Evolutionary conservation across 345 rosid genomes (phyloP).

Genomic region (Jatropha curcas): DNA sequence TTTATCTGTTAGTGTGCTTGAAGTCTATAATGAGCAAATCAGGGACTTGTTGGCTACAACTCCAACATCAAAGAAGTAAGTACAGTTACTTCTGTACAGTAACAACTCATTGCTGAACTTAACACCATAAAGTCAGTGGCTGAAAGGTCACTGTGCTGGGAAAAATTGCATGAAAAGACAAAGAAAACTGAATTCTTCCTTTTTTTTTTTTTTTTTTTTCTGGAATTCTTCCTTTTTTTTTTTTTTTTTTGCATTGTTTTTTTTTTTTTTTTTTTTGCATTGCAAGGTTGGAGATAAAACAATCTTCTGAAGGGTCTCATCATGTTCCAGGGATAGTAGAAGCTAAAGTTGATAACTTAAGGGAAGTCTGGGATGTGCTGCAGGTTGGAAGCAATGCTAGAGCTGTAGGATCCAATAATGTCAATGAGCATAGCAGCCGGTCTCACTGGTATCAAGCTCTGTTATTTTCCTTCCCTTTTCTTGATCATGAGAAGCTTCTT

Average conservation of each 20-base stretch:
- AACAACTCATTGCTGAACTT: not conserved
- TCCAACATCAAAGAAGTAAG: conserved; percentile 77
- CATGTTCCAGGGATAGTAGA: conserved; percentile 88
- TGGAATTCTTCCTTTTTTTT: too few species aligned
- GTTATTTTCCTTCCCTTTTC: conserved; percentile 1
- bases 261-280: conserved; percentile 13
- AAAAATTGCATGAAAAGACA: not conserved
- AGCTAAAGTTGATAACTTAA: conserved; percentile 70
- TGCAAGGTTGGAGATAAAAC: conserved; percentile 86
- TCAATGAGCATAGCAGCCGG: conserved; percentile 96
- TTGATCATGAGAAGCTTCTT: not conserved
- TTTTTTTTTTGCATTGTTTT: conserved; percentile 13
- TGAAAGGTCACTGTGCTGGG: not conserved
- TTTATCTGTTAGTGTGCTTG: conserved; percentile 93
- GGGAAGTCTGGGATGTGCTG: conserved; percentile 85
- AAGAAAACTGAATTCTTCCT: not conserved
- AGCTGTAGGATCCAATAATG: conserved; percentile 94
- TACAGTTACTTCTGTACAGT: not conserved
- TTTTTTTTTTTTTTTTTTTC: too few species aligned
- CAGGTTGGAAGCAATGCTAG: conserved; percentile 93
- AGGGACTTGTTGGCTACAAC: conserved; percentile 85
- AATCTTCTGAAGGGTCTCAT: conserved; percentile 79
- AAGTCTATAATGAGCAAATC: conserved; percentile 97
- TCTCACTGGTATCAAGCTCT: conserved; percentile 75
- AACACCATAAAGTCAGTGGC: not conserved